A percentile compares a stretch with the other conserved stretches of the same genome.
Evolutionary conservation across 257 asterid species (phyloP).

Genomic region (Ballota nigra): DNA sequence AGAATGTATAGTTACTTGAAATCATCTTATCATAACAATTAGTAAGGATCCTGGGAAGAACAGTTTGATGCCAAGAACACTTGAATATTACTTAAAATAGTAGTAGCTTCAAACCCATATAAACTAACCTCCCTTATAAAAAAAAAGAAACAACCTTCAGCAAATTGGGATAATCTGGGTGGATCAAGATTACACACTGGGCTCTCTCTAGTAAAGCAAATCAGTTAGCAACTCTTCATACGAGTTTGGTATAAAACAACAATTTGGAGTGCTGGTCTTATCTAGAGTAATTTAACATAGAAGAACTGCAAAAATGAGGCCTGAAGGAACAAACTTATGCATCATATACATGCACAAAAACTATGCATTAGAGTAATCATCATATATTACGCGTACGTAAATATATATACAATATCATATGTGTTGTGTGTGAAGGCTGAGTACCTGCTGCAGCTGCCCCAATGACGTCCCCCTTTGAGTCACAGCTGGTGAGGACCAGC

Average conservation of each 20-base stretch:
- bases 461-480: slow-evolving; percentile 36
- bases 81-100: not conserved
- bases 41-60: not conserved
- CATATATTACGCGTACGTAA: not conserved
- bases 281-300: not conserved
- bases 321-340: no score
- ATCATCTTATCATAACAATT: not conserved
- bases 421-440: not conserved
- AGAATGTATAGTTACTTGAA: not conserved
- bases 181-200: not conserved
- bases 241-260: not conserved
- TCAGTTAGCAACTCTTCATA: not conserved
- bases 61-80: not conserved
- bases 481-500: slow-evolving; percentile 29
- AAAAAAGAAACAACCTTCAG: not conserved
- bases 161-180: not conserved
- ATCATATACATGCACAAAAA: no score
- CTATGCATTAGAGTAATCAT: not conserved
- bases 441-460: slow-evolving; percentile 59
- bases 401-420: not conserved
- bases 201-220: not conserved
- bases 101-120: no score
- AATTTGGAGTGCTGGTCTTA: not conserved
- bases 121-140: no score
- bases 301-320: not conserved